Evolutionary conservation across 352 stramenopile species (phyloP).

Genomic region (Heterotrichella gracilis): DNA sequence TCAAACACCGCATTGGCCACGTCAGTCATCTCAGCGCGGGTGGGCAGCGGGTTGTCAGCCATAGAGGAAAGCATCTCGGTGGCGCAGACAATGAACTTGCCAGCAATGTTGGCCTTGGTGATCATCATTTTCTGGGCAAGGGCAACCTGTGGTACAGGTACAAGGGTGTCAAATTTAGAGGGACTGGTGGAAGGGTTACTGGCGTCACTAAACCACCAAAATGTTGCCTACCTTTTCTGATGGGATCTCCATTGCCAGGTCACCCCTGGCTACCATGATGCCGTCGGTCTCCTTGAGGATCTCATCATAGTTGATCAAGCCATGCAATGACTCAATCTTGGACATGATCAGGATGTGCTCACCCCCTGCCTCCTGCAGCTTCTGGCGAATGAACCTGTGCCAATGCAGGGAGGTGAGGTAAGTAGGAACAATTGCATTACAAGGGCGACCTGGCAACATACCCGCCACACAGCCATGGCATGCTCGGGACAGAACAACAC

Average conservation of each 20-base stretch:
- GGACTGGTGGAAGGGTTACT: no score
- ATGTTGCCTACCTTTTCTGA: no score
- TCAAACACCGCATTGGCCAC: constrained; percentile 91
- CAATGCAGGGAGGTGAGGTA: no score
- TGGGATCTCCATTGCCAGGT: constrained; percentile 40
- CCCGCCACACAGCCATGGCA: no score
- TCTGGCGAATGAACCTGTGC: constrained; percentile 59
- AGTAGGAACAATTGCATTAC: no score
- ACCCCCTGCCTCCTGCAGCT: constrained; percentile 41
- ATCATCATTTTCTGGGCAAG: constrained; percentile 41
- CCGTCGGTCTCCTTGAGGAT: constrained; percentile 62
- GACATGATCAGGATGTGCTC: constrained; percentile 71
- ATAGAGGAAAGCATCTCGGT: constrained; percentile 48
- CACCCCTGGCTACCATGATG: constrained; percentile 62
- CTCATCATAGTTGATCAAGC: constrained; percentile 57
- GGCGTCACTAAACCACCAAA: no score
- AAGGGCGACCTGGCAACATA: no score
- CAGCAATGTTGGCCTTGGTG: constrained; percentile 42
- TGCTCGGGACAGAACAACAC: no score
- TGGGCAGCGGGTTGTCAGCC: constrained; percentile 67
- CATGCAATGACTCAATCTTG: constrained; percentile 73
- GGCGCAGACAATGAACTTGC: constrained; percentile 47
- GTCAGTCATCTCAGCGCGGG: constrained; percentile 82
- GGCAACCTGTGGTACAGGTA: no score
- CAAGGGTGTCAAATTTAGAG: no score